These are phyloP conservation scores for Dissoconium aciculare DNA, from an alignment of 2,329 filamentous ascomycete species.

Conservation along the genomic window DNA sequence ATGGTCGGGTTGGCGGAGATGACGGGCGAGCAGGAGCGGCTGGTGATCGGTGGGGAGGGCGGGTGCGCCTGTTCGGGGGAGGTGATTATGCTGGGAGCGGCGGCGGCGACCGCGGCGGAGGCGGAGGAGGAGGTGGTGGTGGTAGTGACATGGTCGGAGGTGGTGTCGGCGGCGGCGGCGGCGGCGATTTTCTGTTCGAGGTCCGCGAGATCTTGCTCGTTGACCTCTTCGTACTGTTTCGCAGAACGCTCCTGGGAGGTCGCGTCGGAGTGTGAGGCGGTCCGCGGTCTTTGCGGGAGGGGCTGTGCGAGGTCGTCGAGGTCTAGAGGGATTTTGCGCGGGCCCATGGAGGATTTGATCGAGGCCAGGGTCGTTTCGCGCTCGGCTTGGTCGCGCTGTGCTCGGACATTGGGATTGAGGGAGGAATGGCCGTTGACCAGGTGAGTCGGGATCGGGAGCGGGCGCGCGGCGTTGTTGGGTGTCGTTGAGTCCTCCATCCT, in stretches of 20 bases:
- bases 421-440: conserved; percentile 42
- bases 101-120: conserved; percentile 26
- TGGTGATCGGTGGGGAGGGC: conserved; percentile 39
- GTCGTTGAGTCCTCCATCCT: too few relatives aligned
- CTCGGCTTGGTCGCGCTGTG: conserved; percentile 36
- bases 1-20: conserved; percentile 37
- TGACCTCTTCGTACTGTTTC: conserved; percentile 4
- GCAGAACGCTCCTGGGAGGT: conserved; percentile 5
- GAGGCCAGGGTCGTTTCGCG: conserved; percentile 43
- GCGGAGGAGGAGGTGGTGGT: conserved; percentile 38
- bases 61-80: conserved; percentile 38
- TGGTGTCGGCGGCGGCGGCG: conserved; percentile 26
- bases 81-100: too few relatives aligned
- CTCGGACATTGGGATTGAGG: conserved; percentile 29
- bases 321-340: conserved; percentile 32
- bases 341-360: conserved; percentile 43
- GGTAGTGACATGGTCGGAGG: conserved; percentile 38
- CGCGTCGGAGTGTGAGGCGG: conserved; percentile 3
- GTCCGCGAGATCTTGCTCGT: conserved; percentile 29
- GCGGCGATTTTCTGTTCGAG: conserved; percentile 28
- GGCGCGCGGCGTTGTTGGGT: conserved; percentile 23
- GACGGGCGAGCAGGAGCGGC: conserved; percentile 35
- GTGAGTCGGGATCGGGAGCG: conserved; percentile 41
- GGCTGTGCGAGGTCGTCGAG: conserved; percentile 24
- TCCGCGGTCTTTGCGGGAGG: conserved; percentile 4